phyloP scores from a whole-genome alignment of 2,329 filamentous ascomycete genomes.

The Hortaea werneckii region DNA sequence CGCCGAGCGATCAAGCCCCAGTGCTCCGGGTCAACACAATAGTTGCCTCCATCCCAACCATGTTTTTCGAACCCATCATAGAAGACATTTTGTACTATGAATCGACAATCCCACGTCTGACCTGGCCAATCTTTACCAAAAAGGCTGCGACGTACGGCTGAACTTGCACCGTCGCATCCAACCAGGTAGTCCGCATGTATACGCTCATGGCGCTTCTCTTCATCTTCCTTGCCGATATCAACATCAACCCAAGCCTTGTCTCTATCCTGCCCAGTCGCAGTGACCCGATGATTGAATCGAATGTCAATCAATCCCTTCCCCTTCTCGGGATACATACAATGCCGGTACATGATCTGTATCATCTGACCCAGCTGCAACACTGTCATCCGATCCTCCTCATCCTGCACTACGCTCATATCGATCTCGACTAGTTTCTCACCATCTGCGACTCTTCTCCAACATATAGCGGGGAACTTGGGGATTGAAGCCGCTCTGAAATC shows the following conservation, averaged over 20 bases:
- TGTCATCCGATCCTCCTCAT: slow-evolving; percentile 18
- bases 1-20: slow-evolving; percentile 20
- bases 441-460: slow-evolving; percentile 18
- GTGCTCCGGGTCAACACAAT: slow-evolving; percentile 28
- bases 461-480: slow-evolving; percentile 17
- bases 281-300: slow-evolving; percentile 17
- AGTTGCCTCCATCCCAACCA: slow-evolving; percentile 32
- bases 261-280: slow-evolving; percentile 16
- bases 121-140: slow-evolving; percentile 19
- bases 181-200: slow-evolving; percentile 19
- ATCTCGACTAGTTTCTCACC: slow-evolving; percentile 17
- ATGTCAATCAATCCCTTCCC: slow-evolving; percentile 15
- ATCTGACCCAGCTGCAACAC: slow-evolving; percentile 18
- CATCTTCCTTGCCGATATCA: slow-evolving; percentile 17
- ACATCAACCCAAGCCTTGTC: slow-evolving; percentile 18
- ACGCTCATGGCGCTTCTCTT: slow-evolving; percentile 12
- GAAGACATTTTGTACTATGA: slow-evolving; percentile 14
- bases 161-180: slow-evolving; percentile 20
- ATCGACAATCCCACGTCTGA: slow-evolving; percentile 13
- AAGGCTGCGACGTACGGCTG: slow-evolving; percentile 14
- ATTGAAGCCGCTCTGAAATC: slow-evolving; percentile 22
- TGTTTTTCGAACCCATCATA: slow-evolving; percentile 28
- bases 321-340: slow-evolving; percentile 10
- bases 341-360: slow-evolving; percentile 18
- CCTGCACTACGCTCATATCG: slow-evolving; percentile 15